Evolutionary conservation across 2,329 filamentous ascomycete species (phyloP), one percentile per base, ranked within the genome.

Genomic region (Diaporthe velutina): DNA sequence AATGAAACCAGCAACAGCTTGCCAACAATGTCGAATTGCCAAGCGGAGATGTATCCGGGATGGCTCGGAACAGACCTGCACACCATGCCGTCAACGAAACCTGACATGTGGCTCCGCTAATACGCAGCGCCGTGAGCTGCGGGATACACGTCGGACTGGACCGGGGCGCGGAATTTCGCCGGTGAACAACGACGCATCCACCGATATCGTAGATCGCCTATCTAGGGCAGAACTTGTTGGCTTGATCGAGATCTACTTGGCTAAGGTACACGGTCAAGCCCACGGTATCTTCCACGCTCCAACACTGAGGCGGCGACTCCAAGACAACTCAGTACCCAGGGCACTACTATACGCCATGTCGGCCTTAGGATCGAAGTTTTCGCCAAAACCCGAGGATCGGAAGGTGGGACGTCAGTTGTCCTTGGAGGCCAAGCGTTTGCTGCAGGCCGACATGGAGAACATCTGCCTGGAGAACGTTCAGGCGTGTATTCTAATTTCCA

Each of bases 211-310:
- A 17, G 42, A 22, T 19, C 42, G 42, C 19, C 15, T 45, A 19
- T 19, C 42, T 0, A 1, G 8, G 42, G 42, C 0, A 6, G 19
- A 58, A n/a, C 0, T 58, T n/a, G 2, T 2, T 9, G 33, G 19
- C 33, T 7, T 58, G 33, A 13, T 38, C 19, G 55, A 58, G 55
- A 22, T 58, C 28, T 58, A 58, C 19, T 33, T 58, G 55, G 38
- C 55, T 33, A 58, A 58, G 33, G 12, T 58, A 38, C 55, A 58
- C 19, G 55, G 55, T 10, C 55, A 58, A 38, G 55, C 55, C 13
- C 55, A 38, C 30, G 12, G 55, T 22, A 58, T 58, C 17, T 58
- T 58, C 55, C 30, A 58, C 12, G 4, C 10, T 12, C 55, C 55
- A 15, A 38, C 55, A 9, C 30, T 58, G 17, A 58, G 30, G 9